These are phyloP conservation scores for Hygrophila difformis DNA, from an alignment of 257 asterid species.

Conservation along the genomic window DNA sequence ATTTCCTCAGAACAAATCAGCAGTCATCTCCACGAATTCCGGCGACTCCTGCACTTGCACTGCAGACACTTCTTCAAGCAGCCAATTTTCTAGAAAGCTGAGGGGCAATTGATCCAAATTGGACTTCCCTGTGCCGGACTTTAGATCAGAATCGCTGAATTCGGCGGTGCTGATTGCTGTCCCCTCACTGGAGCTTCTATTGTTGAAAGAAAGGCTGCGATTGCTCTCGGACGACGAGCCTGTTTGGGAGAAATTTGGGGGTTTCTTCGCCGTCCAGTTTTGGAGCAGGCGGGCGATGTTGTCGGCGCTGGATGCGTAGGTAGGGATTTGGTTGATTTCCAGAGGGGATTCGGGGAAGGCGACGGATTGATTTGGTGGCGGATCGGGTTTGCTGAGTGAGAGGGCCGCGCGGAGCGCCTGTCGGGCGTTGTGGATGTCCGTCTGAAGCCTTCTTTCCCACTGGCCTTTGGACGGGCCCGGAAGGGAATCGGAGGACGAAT, in stretches of 20 bases:
- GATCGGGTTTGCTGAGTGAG: constrained; percentile 28
- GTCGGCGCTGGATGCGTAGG: constrained; percentile 55
- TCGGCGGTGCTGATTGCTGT: constrained; percentile 21
- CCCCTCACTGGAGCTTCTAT: constrained; percentile 58
- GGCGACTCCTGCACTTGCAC: constrained; percentile 55
- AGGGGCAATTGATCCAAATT: constrained; percentile 34
- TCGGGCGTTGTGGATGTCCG: constrained; percentile 55
- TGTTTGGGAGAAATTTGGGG: constrained; percentile 19
- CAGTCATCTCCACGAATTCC: constrained; percentile 60
- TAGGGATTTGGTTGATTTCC: too few species aligned
- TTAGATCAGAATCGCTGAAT: constrained; percentile 7
- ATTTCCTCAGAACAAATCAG: constrained; percentile 63
- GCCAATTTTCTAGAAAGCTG: constrained; percentile 50
- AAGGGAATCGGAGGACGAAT: too few species aligned
- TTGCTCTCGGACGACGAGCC: constrained; percentile 22
- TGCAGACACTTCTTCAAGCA: constrained; percentile 34
- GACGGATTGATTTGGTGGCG: constrained; percentile 5
- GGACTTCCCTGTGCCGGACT: constrained; percentile 11
- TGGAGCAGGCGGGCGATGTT: constrained; percentile 61
- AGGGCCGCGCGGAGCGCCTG: constrained; percentile 55
- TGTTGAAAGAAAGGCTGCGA: constrained; percentile 21
- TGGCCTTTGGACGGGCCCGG: constrained; percentile 44
- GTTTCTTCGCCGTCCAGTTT: constrained; percentile 39
- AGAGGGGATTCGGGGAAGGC: constrained; percentile 16
- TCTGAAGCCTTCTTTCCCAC: constrained; percentile 69